Base-by-base conservation (phyloP, 176 grass and related monocot genomes). In the Phragmites australis region DNA sequence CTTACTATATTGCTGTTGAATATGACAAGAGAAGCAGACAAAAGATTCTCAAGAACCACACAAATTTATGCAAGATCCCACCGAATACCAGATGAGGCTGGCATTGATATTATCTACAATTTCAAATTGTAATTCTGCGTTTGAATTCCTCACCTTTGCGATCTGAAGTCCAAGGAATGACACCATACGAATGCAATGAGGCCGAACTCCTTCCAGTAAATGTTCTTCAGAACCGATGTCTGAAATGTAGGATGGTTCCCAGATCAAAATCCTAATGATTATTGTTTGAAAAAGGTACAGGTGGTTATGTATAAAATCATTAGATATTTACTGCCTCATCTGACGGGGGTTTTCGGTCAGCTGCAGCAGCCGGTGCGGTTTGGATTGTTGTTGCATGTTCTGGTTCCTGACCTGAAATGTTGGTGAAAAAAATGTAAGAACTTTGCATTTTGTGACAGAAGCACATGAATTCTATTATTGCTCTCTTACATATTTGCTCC, bases 101-200 rank as follows among this genome's bases (percentile, higher is more conserved):
- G 0, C 8, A 27, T 10, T 1, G 7, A 16, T 46, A 44, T 15
- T 29, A 14, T 52, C 5, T 40, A 41, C 0, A 47, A 79, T 50
- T 76, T 50, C 16, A 6, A 74, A 49, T 22, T 25, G 12, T 9
- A 11, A 18, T 69, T 79, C 22, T 47, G 6, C 17, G 44, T 57
- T 46, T 21, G 17, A 25, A 26, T 56, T 57, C 2, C 74, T 48
- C 21, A 94, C 87, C 92, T 97, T 98, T 71, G 88, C 25, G 21
- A 93, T 18, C 74, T 98, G 95, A 41, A 98, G 75, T 30, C 6
- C 81, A 48, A 98, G 95, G 81, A 98, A 94, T 34, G 88, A 61
- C 3, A 91, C 6, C 92, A 93, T 6, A 91, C 92, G 44, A 91
- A 90, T 4, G 81, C 56, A 34, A 97, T 88, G 45, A 97, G 81